Conservation (phyloP, 768 basidiomycete species). For the Agrocybe chaxingu region DNA sequence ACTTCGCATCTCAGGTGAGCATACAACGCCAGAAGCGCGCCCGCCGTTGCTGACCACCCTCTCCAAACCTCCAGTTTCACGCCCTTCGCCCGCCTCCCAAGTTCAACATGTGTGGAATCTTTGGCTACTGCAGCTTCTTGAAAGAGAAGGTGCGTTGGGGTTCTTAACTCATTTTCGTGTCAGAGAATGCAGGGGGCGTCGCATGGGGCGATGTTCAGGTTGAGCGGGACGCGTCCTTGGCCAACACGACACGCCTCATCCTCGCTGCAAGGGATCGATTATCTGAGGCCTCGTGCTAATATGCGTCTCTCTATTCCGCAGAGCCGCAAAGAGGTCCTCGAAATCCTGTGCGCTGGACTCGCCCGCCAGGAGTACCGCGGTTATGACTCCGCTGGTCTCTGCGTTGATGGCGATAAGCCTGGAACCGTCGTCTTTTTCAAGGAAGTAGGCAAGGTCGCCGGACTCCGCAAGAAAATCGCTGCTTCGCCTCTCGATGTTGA, state of each 20-base stretch:
- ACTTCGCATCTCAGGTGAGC: conserved; percentile 14
- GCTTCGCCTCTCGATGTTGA: conserved; percentile 65
- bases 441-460: conserved; percentile 96
- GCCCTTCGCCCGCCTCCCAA: conserved; percentile 3
- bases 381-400: conserved; percentile 92
- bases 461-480: conserved; percentile 86
- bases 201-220: background rate
- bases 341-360: conserved; percentile 87
- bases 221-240: background rate
- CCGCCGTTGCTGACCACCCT: background rate
- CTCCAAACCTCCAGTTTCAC: background rate
- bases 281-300: conserved; percentile 16
- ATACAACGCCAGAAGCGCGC: background rate
- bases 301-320: conserved; percentile 26
- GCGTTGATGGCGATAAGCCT: conserved; percentile 87
- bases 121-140: conserved; percentile 92
- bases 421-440: conserved; percentile 85
- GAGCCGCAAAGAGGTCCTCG: conserved; percentile 89
- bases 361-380: conserved; percentile 97
- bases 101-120: conserved; percentile 86
- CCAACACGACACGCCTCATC: background rate
- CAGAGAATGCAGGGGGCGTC: background rate
- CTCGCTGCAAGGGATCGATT: conserved; percentile 12
- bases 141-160: conserved; percentile 78
- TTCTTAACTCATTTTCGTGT: conserved; percentile 5